Conservation (phyloP, 1,284 basidiomycete species). For the Schizophyllum amplum region DNA sequence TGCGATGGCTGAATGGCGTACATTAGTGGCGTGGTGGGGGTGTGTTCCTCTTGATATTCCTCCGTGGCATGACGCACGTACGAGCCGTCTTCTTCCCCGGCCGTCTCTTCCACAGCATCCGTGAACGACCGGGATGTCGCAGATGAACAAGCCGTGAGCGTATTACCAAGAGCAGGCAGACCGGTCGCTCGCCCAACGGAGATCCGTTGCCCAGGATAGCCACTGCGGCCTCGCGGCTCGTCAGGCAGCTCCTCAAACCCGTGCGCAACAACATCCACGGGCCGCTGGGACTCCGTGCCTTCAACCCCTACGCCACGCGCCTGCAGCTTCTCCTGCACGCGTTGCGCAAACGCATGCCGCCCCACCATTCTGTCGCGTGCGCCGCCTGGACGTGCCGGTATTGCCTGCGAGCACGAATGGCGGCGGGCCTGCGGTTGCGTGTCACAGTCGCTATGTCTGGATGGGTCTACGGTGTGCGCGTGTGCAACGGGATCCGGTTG, state of each 20-base stretch:
- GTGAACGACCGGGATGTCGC: neutral
- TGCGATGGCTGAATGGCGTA: neutral
- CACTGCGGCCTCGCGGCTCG: too few species aligned
- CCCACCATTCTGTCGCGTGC: slow-evolving; percentile 10
- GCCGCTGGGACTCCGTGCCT: neutral
- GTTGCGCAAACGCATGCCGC: slow-evolving; percentile 27
- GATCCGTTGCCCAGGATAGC: neutral
- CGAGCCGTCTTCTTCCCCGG: too few species aligned
- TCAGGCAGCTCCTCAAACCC: neutral
- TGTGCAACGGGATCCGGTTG: neutral
- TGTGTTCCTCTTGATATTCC: neutral
- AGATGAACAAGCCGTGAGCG: too few species aligned
- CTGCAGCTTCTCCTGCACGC: slow-evolving; percentile 30
- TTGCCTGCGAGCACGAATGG: neutral
- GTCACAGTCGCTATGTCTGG: neutral
- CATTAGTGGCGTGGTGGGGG: neutral
- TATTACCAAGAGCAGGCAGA: too few species aligned
- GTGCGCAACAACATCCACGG: neutral
- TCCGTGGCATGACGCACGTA: neutral
- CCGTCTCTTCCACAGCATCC: too few species aligned
- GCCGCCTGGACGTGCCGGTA: neutral
- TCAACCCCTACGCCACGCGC: slow-evolving; percentile 4
- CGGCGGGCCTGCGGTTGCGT: neutral
- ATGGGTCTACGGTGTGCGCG: neutral
- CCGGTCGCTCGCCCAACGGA: neutral